phyloP scores from a whole-genome alignment of 1,284 basidiomycete genomes.

The Farysia itapuensis region DNA sequence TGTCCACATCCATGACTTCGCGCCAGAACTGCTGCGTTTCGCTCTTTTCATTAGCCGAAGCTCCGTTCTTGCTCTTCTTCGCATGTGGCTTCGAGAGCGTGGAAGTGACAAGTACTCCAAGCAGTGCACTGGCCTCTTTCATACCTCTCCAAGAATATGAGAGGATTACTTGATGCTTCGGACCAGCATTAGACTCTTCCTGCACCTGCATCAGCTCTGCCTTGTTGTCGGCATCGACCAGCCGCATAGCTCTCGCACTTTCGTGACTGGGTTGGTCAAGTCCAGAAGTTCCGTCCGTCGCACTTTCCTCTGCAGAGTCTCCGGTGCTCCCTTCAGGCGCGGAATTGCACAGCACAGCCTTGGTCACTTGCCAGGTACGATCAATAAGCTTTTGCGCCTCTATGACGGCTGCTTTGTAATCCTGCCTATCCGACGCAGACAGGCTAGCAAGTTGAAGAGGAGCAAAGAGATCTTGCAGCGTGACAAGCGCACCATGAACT shows the following conservation, averaged over 20 bases:
- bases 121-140: conserved; percentile 59
- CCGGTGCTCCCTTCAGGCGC: conserved; percentile 50
- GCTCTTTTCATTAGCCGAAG: neutral
- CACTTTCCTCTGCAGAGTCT: conserved; percentile 2
- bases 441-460: conserved; percentile 19
- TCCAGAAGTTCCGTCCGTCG: conserved; percentile 17
- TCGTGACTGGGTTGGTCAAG: conserved; percentile 36
- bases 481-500: conserved; percentile 58
- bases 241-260: conserved; percentile 45
- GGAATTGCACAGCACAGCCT: conserved; percentile 54
- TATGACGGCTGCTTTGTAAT: conserved; percentile 34
- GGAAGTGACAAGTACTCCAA: conserved; percentile 46
- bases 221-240: conserved; percentile 33
- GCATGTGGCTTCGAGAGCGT: conserved; percentile 8
- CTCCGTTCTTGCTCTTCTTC: no score
- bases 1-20: conserved; percentile 12
- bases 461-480: conserved; percentile 54
- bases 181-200: conserved; percentile 37
- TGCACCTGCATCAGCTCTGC: conserved; percentile 20
- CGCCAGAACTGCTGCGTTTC: conserved; percentile 13
- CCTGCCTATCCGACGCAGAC: neutral
- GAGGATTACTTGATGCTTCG: conserved; percentile 58
- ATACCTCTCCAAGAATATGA: conserved; percentile 60
- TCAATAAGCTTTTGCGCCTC: conserved; percentile 43
- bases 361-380: conserved; percentile 54